Conservation (phyloP, 176 grass and related monocot species). For the Triticum turgidum region DNA sequence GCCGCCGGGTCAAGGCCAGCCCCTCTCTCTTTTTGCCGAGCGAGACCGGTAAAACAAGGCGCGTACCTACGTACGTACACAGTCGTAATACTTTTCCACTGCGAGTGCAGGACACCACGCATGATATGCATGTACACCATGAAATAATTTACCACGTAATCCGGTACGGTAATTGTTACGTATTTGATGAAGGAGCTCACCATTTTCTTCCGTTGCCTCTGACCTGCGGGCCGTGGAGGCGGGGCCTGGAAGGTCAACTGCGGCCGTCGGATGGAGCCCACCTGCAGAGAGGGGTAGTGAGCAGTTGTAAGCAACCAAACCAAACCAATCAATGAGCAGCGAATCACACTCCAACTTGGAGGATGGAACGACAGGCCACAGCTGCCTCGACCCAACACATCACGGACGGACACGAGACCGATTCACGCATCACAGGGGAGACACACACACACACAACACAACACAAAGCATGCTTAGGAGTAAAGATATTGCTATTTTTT, state of each 20-base stretch:
- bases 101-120: neutral
- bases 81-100: slow-evolving; percentile 12
- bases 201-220: slow-evolving; percentile 54
- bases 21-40: neutral
- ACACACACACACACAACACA: neutral
- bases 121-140: neutral
- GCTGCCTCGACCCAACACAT: neutral
- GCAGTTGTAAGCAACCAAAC: neutral
- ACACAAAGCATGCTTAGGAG: slow-evolving; percentile 18
- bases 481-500: neutral
- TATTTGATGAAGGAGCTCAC: slow-evolving; percentile 29
- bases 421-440: neutral
- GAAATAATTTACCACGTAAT: too few relatives aligned
- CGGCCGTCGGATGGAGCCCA: slow-evolving; percentile 11
- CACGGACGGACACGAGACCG: neutral
- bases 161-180: too few relatives aligned
- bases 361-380: neutral
- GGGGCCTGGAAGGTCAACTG: slow-evolving; percentile 34
- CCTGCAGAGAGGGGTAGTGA: slow-evolving; percentile 24
- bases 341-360: slow-evolving; percentile 1
- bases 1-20: neutral
- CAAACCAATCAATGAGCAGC: slow-evolving; percentile 13
- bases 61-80: neutral
- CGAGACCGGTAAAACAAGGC: neutral
- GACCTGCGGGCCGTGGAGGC: neutral